A percentile compares a stretch with the other conserved stretches of the same genome.
phyloP scores from a whole-genome alignment of 352 stramenopile species.

The Globisporangium emineosum region DNA sequence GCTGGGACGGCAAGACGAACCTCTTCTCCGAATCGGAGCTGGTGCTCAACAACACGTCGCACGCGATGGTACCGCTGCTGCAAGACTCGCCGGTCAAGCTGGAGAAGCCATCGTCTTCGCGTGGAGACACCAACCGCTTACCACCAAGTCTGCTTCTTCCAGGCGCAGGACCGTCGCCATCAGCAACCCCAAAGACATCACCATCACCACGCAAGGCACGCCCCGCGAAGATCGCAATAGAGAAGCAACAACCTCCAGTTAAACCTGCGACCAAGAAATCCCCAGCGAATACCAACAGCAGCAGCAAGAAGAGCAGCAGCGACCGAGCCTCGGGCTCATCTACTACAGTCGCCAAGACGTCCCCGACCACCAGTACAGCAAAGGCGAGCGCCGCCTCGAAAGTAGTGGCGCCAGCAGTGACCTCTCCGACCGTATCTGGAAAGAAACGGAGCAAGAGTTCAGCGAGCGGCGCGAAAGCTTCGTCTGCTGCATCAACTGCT shows the following conservation, averaged over 20 bases:
- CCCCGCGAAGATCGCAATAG: constrained; percentile 3
- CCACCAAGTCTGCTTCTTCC: background rate
- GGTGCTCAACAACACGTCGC: background rate
- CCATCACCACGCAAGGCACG: background rate
- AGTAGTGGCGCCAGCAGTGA: background rate
- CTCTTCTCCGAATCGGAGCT: constrained; percentile 16
- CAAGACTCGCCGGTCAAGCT: background rate
- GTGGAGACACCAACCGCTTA: background rate
- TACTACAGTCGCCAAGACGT: background rate
- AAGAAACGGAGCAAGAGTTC: constrained; percentile 17
- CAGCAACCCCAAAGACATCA: background rate
- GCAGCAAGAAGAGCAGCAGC: constrained; percentile 3
- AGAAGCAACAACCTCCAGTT: background rate
- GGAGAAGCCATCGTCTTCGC: background rate
- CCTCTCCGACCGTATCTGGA: background rate
- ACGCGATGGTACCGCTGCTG: constrained; percentile 7
- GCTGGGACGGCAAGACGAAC: constrained; percentile 19
- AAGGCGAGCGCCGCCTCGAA: background rate
- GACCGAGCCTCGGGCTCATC: background rate
- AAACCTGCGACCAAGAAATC: constrained; percentile 3
- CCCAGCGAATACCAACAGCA: background rate
- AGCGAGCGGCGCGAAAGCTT: background rate
- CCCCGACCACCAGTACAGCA: background rate
- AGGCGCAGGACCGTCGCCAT: background rate
- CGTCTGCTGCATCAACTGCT: background rate